phyloP scores from a whole-genome alignment of 2,329 filamentous ascomycete genomes.

The Akanthomyces uredinophilus region DNA sequence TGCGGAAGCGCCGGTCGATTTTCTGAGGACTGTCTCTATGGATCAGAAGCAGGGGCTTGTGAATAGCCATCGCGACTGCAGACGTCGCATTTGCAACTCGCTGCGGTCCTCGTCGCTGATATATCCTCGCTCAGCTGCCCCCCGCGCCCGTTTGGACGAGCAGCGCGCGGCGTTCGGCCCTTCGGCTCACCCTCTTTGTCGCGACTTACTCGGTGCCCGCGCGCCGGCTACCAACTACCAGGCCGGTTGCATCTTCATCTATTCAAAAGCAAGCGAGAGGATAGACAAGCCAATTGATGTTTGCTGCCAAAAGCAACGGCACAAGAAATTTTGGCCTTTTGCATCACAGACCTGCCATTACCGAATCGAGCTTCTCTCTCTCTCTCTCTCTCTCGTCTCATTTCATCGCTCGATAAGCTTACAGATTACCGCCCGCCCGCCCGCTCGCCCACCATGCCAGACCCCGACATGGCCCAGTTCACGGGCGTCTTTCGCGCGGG shows the following conservation, averaged over 20 bases:
- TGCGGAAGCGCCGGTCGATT: background rate
- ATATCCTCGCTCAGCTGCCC: background rate
- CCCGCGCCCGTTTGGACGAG: background rate
- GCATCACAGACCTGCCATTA: background rate
- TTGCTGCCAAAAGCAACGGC: background rate
- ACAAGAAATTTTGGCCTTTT: background rate
- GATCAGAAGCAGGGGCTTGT: background rate
- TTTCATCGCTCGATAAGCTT: background rate
- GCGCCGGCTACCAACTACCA: background rate
- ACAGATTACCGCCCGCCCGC: background rate
- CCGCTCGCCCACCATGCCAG: slow-evolving; percentile 4
- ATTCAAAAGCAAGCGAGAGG: no score
- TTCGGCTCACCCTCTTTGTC: background rate
- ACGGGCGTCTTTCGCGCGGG: slow-evolving; percentile 35
- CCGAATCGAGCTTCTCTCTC: background rate
- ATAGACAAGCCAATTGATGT: background rate
- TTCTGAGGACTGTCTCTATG: background rate
- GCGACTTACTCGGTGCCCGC: background rate
- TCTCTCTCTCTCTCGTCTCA: background rate
- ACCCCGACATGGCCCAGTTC: slow-evolving; percentile 17
- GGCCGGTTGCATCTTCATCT: background rate
- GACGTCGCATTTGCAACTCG: background rate
- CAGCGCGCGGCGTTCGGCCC: background rate
- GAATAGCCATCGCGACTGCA: background rate
- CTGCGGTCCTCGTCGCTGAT: background rate